Base-by-base conservation (phyloP, 1,139 yeast species). In the Zygosaccharomyces pseudobailii region DNA sequence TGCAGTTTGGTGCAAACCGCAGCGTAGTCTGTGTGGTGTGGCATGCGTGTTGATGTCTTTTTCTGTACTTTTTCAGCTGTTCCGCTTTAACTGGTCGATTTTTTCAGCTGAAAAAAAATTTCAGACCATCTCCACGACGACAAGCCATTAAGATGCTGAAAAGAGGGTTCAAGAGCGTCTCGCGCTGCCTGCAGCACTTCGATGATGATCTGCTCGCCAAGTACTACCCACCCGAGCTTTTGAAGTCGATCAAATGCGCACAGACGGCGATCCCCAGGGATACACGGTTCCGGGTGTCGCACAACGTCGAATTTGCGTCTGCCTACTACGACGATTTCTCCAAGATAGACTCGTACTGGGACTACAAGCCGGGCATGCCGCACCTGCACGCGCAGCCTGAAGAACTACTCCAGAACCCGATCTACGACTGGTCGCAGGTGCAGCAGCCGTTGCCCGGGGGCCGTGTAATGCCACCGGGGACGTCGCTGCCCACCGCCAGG, bases 161-260 rank as follows among this genome's bases (percentile, higher is more conserved):
- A 17, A 10, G 37, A 10, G 37, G 35, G 24, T 32, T 40, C 23
- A 21, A 39, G 25, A 28, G 33, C 33, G 4, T 30, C 33, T 13
- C 45, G 17, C 46, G 50, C 38, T 37, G 28, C 34, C 40, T 52
- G 38, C 53, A 53, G 42, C 57, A 53, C 31, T 48, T 46, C 28
- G 52, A 52, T 33, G 57, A 49, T 35, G 53, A 50, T 27, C 37
- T 53, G 20, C 47, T 56, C 42, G 51, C 54, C 43, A 59, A 59
- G 47, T 64, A 63, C 53, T 64, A 64, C 46, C 57, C 66, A 4
- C 50, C 58, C 36, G 57, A 56, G 37, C 73, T 89, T 45, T 77
- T 90, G 54, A 85, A 87, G 61, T 81, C 95, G 47, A 87, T 90
- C 57, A 73, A 86, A 57, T 75, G 85, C 43, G 85, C 97, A 1